Conservation (phyloP, 108 stramenopile genomes). For the Cyclostephanos invisitatus region DNA sequence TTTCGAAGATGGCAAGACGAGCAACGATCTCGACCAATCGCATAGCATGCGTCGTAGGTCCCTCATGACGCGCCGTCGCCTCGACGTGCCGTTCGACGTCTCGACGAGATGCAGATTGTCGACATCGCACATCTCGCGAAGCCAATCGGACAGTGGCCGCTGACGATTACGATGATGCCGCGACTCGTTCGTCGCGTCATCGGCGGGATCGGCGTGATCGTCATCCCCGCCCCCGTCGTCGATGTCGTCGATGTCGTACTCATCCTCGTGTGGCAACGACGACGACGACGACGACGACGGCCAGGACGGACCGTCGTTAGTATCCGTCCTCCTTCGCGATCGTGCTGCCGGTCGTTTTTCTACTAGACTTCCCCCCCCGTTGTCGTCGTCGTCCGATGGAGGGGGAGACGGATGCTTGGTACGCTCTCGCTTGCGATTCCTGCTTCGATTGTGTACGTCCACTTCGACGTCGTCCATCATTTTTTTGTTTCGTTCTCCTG, state of each 20-base stretch:
- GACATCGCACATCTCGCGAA: constrained; percentile 22
- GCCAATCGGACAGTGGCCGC: constrained; percentile 23
- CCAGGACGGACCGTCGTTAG: neutral
- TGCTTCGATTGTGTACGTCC: constrained; percentile 35
- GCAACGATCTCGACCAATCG: constrained; percentile 17
- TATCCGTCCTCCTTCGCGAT: neutral
- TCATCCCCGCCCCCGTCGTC: too few species aligned
- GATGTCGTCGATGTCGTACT: neutral
- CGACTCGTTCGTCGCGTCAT: neutral
- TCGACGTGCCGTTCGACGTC: constrained; percentile 20
- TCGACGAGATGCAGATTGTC: constrained; percentile 29
- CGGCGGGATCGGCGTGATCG: neutral
- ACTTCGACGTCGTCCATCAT: neutral
- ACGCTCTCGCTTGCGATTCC: constrained; percentile 24
- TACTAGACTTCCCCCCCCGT: neutral
- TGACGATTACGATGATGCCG: constrained; percentile 5
- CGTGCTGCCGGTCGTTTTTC: constrained; percentile 5
- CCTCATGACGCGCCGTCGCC: constrained; percentile 38
- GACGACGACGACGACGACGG: neutral
- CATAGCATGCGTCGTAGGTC: constrained; percentile 34
- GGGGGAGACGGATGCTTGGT: neutral
- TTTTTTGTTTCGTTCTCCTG: too few species aligned
- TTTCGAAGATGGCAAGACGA: neutral
- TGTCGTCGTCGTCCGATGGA: too few species aligned
- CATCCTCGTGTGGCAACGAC: neutral